Percentiles rank a stretch among this genome's conserved stretches.
Conservation (phyloP, 345 rosid species). For the Laguncularia racemosa region DNA sequence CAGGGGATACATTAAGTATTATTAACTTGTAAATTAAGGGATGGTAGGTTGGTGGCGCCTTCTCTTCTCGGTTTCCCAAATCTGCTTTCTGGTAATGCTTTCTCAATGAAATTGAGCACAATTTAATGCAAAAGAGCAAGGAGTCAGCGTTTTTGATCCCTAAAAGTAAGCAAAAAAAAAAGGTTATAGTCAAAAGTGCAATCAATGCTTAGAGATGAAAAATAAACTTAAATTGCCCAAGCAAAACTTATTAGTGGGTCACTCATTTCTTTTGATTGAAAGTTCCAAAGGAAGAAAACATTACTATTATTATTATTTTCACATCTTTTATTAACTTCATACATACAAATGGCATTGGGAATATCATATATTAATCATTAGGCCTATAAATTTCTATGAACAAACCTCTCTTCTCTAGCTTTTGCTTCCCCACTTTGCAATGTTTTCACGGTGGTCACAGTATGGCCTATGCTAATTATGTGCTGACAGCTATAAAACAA, state of each 20-base stretch:
- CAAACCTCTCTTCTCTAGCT: constrained; percentile 8
- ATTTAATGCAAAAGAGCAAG: constrained; percentile 8
- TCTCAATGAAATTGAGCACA: constrained; percentile 6
- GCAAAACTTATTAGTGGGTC: constrained; percentile 27
- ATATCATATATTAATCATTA: constrained; percentile 21
- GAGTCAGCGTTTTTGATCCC: constrained; percentile 19
- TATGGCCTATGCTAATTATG: constrained; percentile 8
- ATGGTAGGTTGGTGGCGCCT: too few species aligned
- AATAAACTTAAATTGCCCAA: constrained; percentile 17
- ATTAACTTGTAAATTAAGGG: too few species aligned
- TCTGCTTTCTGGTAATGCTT: constrained; percentile 5
- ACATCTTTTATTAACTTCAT: constrained; percentile 14
- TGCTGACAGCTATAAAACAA: neutral
- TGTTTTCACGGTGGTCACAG: constrained; percentile 21
- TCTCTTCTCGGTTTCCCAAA: neutral
- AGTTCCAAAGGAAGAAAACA: constrained; percentile 12
- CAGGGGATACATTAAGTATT: too few species aligned
- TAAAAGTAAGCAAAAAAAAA: constrained; percentile 17
- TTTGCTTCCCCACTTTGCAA: constrained; percentile 15
- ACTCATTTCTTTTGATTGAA: constrained; percentile 7
- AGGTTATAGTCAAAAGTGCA: constrained; percentile 35
- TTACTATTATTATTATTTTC: neutral
- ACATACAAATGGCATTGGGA: constrained; percentile 48
- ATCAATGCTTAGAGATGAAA: constrained; percentile 13
- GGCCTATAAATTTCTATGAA: too few species aligned